These are phyloP conservation scores for Solidago caesia DNA, from an alignment of 129 eudicot genomes.

Conservation along the genomic window DNA sequence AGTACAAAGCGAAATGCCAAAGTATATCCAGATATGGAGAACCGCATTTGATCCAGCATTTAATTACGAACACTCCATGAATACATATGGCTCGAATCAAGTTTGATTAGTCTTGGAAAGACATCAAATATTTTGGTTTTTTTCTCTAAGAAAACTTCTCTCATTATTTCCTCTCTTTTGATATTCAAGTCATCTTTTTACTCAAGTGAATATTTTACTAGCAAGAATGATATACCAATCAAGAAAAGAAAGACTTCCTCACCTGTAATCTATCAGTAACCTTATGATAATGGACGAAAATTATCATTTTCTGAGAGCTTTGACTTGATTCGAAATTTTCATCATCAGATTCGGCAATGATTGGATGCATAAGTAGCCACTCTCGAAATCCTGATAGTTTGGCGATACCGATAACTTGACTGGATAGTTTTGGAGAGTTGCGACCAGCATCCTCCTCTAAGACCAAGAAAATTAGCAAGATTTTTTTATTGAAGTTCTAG, in stretches of 20 bases:
- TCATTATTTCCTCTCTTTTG: constrained; percentile 13
- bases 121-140: constrained; percentile 1
- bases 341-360: constrained; percentile 52
- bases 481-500: background rate
- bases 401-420: constrained; percentile 73
- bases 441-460: constrained; percentile 34
- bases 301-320: constrained; percentile 85
- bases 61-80: constrained; percentile 9
- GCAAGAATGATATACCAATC: constrained; percentile 10
- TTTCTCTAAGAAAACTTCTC: background rate
- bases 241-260: constrained; percentile 26
- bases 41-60: background rate
- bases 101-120: background rate
- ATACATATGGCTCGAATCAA: constrained; percentile 18
- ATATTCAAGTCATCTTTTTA: background rate
- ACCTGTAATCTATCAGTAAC: constrained; percentile 89
- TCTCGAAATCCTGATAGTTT: constrained; percentile 78
- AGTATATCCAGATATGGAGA: constrained; percentile 6
- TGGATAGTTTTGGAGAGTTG: constrained; percentile 40
- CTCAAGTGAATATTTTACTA: background rate
- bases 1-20: constrained; percentile 17
- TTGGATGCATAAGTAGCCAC: constrained; percentile 94
- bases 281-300: constrained; percentile 90
- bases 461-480: constrained; percentile 12
- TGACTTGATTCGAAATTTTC: constrained; percentile 42